Evolutionary conservation across 2,329 filamentous ascomycete species (phyloP), one percentile per base, ranked within the genome.

Genomic region (Claviceps sorghi): DNA sequence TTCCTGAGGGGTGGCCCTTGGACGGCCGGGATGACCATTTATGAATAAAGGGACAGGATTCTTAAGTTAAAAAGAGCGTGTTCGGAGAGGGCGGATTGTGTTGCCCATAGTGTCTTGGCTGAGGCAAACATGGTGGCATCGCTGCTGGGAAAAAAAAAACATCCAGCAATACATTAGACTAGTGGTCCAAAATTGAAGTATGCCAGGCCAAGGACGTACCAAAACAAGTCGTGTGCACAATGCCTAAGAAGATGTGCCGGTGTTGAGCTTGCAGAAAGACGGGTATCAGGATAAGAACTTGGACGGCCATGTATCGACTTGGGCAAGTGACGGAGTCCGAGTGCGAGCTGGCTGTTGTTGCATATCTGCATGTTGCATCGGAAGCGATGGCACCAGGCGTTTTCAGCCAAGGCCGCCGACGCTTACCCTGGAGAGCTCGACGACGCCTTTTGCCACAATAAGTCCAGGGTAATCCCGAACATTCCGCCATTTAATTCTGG

Each of bases 21-120:
- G 58, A 62, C 59, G 61, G 60, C 60, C 61, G 61, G 60, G 61
- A 67, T 61, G 65, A 67, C 63, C 62, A 65, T 66, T 68, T 63
- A 68, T 64, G 66, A 51, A 66, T 62, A 64, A 58, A 62, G 62
- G 57, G 58, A 57, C 56, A 55, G 61, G 59, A 57, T 60, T 60
- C 61, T 57, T 60, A 59, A 62, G 64, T 36, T 38, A 64, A 64
- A 60, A 64, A 59, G 58, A 68, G 65, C 64, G 65, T 65, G 63
- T 63, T 61, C 59, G 63, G 60, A 60, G 61, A 61, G 59, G 62
- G 61, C 61, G 58, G 58, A 60, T 59, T 58, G 58, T 58, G 22
- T 30, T 59, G 58, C 58, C 60, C 61, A 57, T 58, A 56, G 57
- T 59, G 58, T 60, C 61, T 64, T 60, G 56, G 54, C 61, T 58